Percentiles rank a stretch among this genome's conserved stretches.
Conservation (phyloP, 176 grass and related monocot genomes). For the Zoysia japonica region DNA sequence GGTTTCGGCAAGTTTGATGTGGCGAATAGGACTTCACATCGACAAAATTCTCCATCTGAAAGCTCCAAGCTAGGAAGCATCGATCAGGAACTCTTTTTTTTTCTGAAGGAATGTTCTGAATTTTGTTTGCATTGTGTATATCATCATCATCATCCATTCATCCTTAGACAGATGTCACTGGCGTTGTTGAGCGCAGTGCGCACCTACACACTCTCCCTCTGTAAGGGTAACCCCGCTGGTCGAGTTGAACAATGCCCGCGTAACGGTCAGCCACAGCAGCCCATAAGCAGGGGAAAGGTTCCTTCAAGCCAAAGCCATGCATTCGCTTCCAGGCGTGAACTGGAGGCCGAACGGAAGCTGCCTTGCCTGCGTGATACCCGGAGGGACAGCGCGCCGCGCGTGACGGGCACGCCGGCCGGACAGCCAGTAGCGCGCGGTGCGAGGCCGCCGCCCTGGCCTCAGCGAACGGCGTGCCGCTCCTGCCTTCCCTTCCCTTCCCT, state of each 20-base stretch:
- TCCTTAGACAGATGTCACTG: not conserved
- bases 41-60: not conserved
- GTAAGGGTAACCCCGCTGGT: constrained; percentile 8
- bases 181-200: not conserved
- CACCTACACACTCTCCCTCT: not conserved
- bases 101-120: not conserved
- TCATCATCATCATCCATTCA: not conserved
- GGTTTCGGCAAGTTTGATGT: not conserved
- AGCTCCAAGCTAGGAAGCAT: not conserved
- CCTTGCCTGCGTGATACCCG: constrained; percentile 9
- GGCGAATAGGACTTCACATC: too few species aligned
- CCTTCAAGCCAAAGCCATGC: constrained; percentile 21
- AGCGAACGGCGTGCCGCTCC: not conserved
- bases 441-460: not conserved
- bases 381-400: constrained; percentile 21
- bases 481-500: not conserved
- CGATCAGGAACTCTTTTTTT: not conserved
- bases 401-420: constrained; percentile 34
- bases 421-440: not conserved
- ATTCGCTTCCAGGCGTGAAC: constrained; percentile 23
- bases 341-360: constrained; percentile 2
- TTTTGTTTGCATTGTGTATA: not conserved
- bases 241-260: constrained; percentile 15
- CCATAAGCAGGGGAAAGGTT: not conserved
- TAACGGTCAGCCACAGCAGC: not conserved